A percentile compares a stretch with the other conserved stretches of the same genome.
Evolutionary conservation across 345 rosid genomes (phyloP).

Genomic region (Luvunga scandens): DNA sequence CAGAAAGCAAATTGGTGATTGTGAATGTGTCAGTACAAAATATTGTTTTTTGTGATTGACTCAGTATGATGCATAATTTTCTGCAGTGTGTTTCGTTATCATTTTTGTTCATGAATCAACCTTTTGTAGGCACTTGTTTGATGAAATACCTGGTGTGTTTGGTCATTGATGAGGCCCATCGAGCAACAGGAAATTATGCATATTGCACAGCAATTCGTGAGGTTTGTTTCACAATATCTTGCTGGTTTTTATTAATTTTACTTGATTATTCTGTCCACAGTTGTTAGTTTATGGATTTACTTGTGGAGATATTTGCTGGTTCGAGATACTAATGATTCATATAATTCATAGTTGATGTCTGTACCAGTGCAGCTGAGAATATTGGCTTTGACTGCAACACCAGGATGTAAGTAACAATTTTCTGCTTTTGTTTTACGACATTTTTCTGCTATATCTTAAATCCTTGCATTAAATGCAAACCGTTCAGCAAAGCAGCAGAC

Average conservation of each 20-base stretch:
- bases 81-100: slow-evolving; percentile 7
- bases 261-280: neutral
- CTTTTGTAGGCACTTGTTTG: slow-evolving; percentile 72
- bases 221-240: slow-evolving; percentile 45
- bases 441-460: neutral
- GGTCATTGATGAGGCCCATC: slow-evolving; percentile 98
- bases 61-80: neutral
- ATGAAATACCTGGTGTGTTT: slow-evolving; percentile 69
- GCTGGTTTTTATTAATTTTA: neutral
- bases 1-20: neutral
- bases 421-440: slow-evolving; percentile 3
- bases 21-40: neutral
- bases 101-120: slow-evolving; percentile 15
- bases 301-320: slow-evolving; percentile 12
- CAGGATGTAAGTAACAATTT: slow-evolving; percentile 76
- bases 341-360: slow-evolving; percentile 64
- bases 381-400: slow-evolving; percentile 92
- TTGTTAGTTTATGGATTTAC: slow-evolving; percentile 4
- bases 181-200: slow-evolving; percentile 88
- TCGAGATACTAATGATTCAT: slow-evolving; percentile 26
- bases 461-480: slow-evolving; percentile 11
- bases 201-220: slow-evolving; percentile 86
- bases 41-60: neutral
- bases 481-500: slow-evolving; percentile 76
- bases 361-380: slow-evolving; percentile 71